A percentile compares a stretch with the other conserved stretches of the same genome.
Conservation (phyloP, 2,329 filamentous ascomycete species). For the Parascedosporium putredinis region DNA sequence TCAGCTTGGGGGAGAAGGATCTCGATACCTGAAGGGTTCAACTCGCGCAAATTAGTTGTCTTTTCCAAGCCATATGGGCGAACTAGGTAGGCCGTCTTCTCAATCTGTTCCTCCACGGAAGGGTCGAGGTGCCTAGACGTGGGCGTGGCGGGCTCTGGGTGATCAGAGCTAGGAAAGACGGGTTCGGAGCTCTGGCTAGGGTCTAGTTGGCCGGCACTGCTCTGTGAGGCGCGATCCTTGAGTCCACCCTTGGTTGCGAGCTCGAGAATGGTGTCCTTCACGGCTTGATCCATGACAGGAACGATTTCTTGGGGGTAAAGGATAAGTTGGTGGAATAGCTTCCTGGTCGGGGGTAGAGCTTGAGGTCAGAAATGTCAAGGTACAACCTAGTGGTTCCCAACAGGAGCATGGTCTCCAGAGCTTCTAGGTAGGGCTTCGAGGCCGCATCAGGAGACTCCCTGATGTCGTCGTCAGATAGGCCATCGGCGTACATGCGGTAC, state of each 20-base stretch:
- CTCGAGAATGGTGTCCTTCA: conserved; percentile 90
- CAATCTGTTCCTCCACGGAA: conserved; percentile 69
- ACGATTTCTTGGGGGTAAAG: conserved; percentile 94
- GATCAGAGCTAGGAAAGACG: conserved; percentile 70
- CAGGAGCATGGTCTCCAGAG: conserved; percentile 83
- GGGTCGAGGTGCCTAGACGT: conserved; percentile 32
- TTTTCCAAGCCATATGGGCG: conserved; percentile 81
- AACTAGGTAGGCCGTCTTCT: conserved; percentile 71
- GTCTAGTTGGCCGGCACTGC: conserved; percentile 36
- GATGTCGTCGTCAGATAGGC: conserved; percentile 67
- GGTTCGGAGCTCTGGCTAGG: conserved; percentile 61
- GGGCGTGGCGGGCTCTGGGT: conserved; percentile 38
- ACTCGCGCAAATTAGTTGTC: conserved; percentile 81
- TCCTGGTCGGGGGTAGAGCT: conserved; percentile 81
- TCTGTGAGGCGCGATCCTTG: conserved; percentile 53
- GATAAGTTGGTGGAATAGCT: conserved; percentile 91
- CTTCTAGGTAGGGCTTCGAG: conserved; percentile 71
- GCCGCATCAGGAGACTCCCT: conserved; percentile 60
- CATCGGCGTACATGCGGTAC: conserved; percentile 86
- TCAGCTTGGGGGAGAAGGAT: neutral
- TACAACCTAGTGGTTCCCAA: conserved; percentile 78
- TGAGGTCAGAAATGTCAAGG: conserved; percentile 78
- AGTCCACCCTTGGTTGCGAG: conserved; percentile 72
- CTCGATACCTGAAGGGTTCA: conserved; percentile 68
- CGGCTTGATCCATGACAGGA: conserved; percentile 86